These are phyloP conservation scores for Lichtheimia hyalospora DNA, from an alignment of 371 early-diverging fungal genomes.

Conservation along the genomic window DNA sequence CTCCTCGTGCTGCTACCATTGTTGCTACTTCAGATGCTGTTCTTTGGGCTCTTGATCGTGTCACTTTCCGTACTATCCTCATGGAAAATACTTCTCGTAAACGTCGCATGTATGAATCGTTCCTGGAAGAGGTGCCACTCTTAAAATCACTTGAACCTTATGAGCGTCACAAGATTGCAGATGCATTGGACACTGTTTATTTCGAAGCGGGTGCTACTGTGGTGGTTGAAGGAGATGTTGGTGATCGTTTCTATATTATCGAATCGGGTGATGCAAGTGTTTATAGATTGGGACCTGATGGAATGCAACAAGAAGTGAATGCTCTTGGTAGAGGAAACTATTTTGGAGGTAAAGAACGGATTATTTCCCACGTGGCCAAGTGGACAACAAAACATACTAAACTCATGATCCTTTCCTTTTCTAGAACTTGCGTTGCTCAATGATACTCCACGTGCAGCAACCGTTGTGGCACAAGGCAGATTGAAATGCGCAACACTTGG, in stretches of 20 bases:
- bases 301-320: conserved; percentile 76
- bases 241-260: conserved; percentile 70
- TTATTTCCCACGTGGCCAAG: background rate
- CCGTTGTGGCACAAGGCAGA: conserved; percentile 79
- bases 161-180: conserved; percentile 82
- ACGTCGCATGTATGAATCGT: conserved; percentile 74
- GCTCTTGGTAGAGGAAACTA: conserved; percentile 86
- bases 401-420: background rate
- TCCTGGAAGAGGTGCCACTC: conserved; percentile 72
- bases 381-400: background rate
- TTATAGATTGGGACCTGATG: conserved; percentile 44
- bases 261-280: conserved; percentile 81
- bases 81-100: conserved; percentile 76
- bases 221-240: conserved; percentile 69
- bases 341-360: conserved; percentile 79
- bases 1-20: conserved; percentile 87
- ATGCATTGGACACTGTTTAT: conserved; percentile 71
- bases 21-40: conserved; percentile 60
- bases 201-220: conserved; percentile 69
- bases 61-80: conserved; percentile 76
- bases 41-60: conserved; percentile 83
- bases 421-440: conserved; percentile 87
- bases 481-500: conserved; percentile 90
- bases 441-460: conserved; percentile 89
- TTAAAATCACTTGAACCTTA: conserved; percentile 65